Evolutionary conservation across 2,329 filamentous ascomycete species (phyloP), one percentile per base, ranked within the genome.

Genomic region (Epichloe gansuensis): DNA sequence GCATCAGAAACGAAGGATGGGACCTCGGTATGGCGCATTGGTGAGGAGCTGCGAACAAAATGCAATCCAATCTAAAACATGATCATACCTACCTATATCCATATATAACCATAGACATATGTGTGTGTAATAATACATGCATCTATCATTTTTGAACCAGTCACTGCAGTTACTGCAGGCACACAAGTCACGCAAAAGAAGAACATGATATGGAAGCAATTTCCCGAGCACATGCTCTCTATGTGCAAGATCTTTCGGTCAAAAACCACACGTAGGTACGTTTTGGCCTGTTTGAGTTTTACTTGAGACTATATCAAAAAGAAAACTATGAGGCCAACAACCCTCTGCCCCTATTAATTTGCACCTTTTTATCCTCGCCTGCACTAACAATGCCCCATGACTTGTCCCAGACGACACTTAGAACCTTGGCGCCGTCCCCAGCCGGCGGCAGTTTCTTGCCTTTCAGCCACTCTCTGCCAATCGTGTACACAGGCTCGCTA

Each of bases 341-440:
- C 53, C 74, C 77, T 56, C 78, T 75, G 17, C 82, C 83, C 59
- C 79, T 77, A 69, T 98, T 96, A 55, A 98, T 82, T 74, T 98
- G 93, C 62, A 98, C 83, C 72, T 81, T 83, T 73, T 93, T 95
- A 65, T 98, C 93, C 76, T 97, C 91, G 15, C 91, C 90, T 44
- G 76, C 90, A 63, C 88, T 94, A 45, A 96, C 86, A 65, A 98
- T 91, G 1, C 93, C 94, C 64, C 94, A 82, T 6, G 82, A 80
- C 65, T 77, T 75, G 68, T 96, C 88, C 93, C 93, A 98, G 54
- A 76, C 79, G 5, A 97, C 87, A 37, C 82, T 80, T 67, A 97
- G 88, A 48, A 98, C 89, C 77, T 97, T 97, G 56, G 85, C 81
- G 25, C 90, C 90, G 55, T 93, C 88, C 2, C 91, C 91, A 7